Conservation (phyloP, 805 yeast species). For the Wickerhamomyces hampshirensis region DNA sequence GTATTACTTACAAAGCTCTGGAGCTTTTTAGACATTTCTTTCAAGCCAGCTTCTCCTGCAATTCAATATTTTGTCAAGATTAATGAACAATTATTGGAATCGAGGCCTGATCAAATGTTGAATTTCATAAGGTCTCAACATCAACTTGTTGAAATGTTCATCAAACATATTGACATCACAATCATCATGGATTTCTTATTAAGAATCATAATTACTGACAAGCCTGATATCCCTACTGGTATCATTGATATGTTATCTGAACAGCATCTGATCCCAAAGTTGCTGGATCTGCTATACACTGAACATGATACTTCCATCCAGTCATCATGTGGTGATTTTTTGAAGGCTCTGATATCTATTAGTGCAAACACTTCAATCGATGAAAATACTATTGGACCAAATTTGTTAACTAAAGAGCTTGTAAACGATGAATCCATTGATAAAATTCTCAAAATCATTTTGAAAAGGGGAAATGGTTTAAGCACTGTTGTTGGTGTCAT, state of each 20-base stretch:
- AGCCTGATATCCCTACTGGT: slow-evolving; percentile 83
- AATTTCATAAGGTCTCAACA: slow-evolving; percentile 44
- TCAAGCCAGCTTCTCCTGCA: slow-evolving; percentile 59
- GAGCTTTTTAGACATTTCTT: slow-evolving; percentile 59
- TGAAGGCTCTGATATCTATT: slow-evolving; percentile 87
- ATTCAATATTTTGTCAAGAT: slow-evolving; percentile 84
- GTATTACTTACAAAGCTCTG: slow-evolving; percentile 65
- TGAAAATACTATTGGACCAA: slow-evolving; percentile 87
- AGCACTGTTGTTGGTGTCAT: slow-evolving; percentile 89
- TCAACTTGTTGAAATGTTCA: slow-evolving; percentile 60
- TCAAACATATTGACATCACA: slow-evolving; percentile 82
- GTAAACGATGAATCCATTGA: slow-evolving; percentile 64
- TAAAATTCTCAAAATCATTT: slow-evolving; percentile 65
- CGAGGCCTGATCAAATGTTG: slow-evolving; percentile 65
- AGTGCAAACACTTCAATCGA: slow-evolving; percentile 87
- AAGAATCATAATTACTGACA: slow-evolving; percentile 88
- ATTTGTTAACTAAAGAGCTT: slow-evolving; percentile 79
- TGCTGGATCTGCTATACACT: slow-evolving; percentile 66
- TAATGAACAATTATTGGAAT: slow-evolving; percentile 80
- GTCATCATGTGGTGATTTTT: slow-evolving; percentile 89
- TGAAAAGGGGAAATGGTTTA: slow-evolving; percentile 67
- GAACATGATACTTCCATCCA: slow-evolving; percentile 60
- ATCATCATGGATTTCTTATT: slow-evolving; percentile 87
- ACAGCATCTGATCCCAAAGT: slow-evolving; percentile 66
- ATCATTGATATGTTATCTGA: slow-evolving; percentile 71